Evolutionary conservation across 2,329 filamentous ascomycete species (phyloP).

Genomic region (Kalaharituber pfeilii): DNA sequence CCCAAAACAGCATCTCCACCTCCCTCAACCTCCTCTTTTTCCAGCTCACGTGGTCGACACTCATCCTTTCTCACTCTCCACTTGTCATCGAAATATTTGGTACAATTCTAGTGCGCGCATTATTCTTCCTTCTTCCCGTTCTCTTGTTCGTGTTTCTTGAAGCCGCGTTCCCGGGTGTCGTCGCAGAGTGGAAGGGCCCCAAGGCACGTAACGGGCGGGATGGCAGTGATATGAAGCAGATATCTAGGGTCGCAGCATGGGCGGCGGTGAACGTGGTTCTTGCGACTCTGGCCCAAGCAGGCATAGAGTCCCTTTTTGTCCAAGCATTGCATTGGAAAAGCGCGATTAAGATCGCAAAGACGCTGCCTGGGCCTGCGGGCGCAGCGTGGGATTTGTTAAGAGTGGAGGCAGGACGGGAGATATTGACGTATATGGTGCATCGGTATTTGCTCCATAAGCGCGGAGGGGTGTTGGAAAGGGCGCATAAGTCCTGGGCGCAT

Average conservation of each 20-base stretch:
- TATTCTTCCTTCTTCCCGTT: constrained; percentile 59
- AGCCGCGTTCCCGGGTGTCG: constrained; percentile 47
- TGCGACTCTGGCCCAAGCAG: constrained; percentile 36
- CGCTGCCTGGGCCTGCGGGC: constrained; percentile 44
- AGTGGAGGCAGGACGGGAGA: constrained; percentile 41
- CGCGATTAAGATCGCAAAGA: constrained; percentile 40
- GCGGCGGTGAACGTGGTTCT: constrained; percentile 39
- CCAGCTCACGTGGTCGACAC: constrained; percentile 73
- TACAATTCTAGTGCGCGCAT: constrained; percentile 45
- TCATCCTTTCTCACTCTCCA: constrained; percentile 59
- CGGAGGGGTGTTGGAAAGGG: constrained; percentile 27
- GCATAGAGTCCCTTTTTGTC: constrained; percentile 39
- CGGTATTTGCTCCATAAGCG: constrained; percentile 47
- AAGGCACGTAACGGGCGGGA: constrained; percentile 32
- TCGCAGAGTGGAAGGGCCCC: constrained; percentile 48
- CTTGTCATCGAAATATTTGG: constrained; percentile 59
- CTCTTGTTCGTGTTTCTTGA: constrained; percentile 58
- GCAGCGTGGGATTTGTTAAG: constrained; percentile 38
- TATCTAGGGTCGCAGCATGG: constrained; percentile 34
- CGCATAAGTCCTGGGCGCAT: constrained; percentile 36
- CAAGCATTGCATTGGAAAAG: constrained; percentile 37
- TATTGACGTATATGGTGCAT: constrained; percentile 58
- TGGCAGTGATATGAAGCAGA: constrained; percentile 25
- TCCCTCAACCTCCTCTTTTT: constrained; percentile 77
- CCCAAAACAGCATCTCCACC: constrained; percentile 52